phyloP scores from a whole-genome alignment of 2,329 filamentous ascomycete species.

The Rhytidhysteron rufulum region DNA sequence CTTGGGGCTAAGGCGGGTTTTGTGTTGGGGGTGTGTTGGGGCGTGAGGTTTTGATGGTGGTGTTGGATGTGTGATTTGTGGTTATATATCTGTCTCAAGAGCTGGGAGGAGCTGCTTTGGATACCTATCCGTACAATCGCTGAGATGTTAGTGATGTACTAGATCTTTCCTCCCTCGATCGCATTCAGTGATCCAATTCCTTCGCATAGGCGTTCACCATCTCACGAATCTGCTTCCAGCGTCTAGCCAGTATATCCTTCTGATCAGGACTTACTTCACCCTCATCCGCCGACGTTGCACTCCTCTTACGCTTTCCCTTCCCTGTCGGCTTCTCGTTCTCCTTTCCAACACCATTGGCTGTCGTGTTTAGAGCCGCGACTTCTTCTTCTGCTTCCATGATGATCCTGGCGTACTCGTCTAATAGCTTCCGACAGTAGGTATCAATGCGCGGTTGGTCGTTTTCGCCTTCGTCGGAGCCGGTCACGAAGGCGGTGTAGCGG shows the following conservation, averaged over 20 bases:
- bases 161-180: too few relatives aligned
- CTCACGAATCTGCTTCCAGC: slow-evolving; percentile 37
- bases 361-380: slow-evolving; percentile 23
- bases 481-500: slow-evolving; percentile 27
- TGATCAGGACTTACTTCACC: slow-evolving; percentile 12
- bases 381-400: slow-evolving; percentile 25
- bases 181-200: not conserved
- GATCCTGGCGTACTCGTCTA: slow-evolving; percentile 26
- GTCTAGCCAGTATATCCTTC: slow-evolving; percentile 18
- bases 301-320: not conserved
- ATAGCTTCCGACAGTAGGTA: slow-evolving; percentile 29
- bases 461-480: slow-evolving; percentile 28
- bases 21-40: too few relatives aligned
- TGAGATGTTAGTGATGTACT: too few relatives aligned
- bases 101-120: too few relatives aligned
- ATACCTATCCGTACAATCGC: too few relatives aligned
- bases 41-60: too few relatives aligned
- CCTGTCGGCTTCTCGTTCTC: slow-evolving; percentile 6
- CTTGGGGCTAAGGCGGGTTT: too few relatives aligned
- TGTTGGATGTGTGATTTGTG: too few relatives aligned
- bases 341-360: slow-evolving; percentile 25
- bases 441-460: slow-evolving; percentile 35
- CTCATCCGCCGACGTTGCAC: slow-evolving; percentile 3
- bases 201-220: slow-evolving; percentile 12
- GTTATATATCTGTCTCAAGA: too few relatives aligned